Evolutionary conservation across 129 eudicot species (phyloP).

Genomic region (Centrapalus pauciflorus): DNA sequence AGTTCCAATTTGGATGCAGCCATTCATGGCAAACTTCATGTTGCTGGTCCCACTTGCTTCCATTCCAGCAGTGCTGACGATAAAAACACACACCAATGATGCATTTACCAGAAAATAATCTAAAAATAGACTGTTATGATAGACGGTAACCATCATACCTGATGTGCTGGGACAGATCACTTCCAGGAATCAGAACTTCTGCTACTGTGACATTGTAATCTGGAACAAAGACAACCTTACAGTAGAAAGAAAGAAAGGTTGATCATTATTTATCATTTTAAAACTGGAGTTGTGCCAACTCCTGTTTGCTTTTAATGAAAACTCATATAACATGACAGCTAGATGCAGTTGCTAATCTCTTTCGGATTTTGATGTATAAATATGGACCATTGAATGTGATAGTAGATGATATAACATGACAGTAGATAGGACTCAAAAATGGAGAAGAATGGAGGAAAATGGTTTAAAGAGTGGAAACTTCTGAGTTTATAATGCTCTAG

Average conservation of each 20-base stretch:
- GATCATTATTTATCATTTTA: background rate
- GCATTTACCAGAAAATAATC: background rate
- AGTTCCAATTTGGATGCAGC: constrained; percentile 62
- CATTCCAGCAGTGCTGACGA: constrained; percentile 65
- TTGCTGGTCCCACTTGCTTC: constrained; percentile 84
- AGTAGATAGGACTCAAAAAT: background rate
- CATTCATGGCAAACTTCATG: constrained; percentile 77
- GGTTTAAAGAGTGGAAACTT: background rate
- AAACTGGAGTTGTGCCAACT: too few relatives aligned
- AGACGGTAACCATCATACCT: constrained; percentile 38
- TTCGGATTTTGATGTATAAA: too few relatives aligned
- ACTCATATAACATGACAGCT: too few relatives aligned
- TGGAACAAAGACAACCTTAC: constrained; percentile 93
- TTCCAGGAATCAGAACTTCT: constrained; percentile 91
- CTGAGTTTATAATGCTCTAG: background rate
- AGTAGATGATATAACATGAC: too few relatives aligned
- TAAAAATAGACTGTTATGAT: background rate
- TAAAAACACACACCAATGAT: constrained; percentile 6
- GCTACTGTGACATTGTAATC: constrained; percentile 97
- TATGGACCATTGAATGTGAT: too few relatives aligned
- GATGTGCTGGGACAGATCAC: constrained; percentile 91
- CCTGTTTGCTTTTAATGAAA: too few relatives aligned
- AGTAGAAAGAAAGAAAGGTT: background rate
- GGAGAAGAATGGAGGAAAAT: background rate
- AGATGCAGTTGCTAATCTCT: too few relatives aligned